phyloP scores from a whole-genome alignment of 371 early-diverging fungal genomes.

The Lichtheimia corymbifera region DNA sequence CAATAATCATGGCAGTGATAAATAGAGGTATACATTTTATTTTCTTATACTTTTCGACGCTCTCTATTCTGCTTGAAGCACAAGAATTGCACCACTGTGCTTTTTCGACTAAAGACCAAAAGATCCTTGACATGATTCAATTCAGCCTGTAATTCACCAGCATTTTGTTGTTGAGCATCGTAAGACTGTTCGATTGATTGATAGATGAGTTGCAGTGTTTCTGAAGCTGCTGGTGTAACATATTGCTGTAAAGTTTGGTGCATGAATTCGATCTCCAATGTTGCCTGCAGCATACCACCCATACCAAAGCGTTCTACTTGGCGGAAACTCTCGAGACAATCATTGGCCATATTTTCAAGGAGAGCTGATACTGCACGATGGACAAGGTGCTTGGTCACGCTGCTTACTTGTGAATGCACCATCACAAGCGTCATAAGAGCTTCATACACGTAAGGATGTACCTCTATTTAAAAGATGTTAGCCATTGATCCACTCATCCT shows the following conservation, averaged over 20 bases:
- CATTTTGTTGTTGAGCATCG: conserved; percentile 55
- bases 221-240: conserved; percentile 61
- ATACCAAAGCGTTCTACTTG: conserved; percentile 82
- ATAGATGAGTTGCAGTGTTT: conserved; percentile 69
- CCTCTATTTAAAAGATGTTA: conserved; percentile 49
- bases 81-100: conserved; percentile 74
- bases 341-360: conserved; percentile 70
- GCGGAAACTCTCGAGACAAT: conserved; percentile 77
- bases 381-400: conserved; percentile 73
- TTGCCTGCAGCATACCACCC: conserved; percentile 91
- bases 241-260: conserved; percentile 77
- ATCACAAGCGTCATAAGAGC: conserved; percentile 85
- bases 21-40: no score
- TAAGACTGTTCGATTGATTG: conserved; percentile 68
- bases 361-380: conserved; percentile 75
- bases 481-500: not conserved
- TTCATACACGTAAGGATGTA: conserved; percentile 88
- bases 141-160: conserved; percentile 58
- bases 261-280: conserved; percentile 84
- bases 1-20: no score
- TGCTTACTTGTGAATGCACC: conserved; percentile 87
- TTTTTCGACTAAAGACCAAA: conserved; percentile 64
- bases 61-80: conserved; percentile 70
- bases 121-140: conserved; percentile 65
- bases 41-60: conserved; percentile 12